phyloP scores from a whole-genome alignment of 768 basidiomycete species.

The Daedalea quercina region DNA sequence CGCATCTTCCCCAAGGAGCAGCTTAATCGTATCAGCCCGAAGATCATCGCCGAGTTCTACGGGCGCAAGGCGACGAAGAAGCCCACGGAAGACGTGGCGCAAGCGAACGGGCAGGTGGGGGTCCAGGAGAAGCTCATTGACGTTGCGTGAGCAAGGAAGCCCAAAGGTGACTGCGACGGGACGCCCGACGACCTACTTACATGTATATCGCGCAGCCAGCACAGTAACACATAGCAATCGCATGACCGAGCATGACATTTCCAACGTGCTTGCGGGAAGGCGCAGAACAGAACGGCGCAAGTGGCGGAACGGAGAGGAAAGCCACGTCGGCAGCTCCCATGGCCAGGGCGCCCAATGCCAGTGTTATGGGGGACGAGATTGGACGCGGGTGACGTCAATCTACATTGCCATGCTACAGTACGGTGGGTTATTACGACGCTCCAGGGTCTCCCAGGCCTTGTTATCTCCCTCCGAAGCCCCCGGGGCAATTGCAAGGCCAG shows the following conservation, averaged over 20 bases:
- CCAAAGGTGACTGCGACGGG: not conserved
- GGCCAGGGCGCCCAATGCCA: not conserved
- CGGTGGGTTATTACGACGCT: not conserved
- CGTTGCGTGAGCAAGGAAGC: slow-evolving; percentile 22
- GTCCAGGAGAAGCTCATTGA: slow-evolving; percentile 65
- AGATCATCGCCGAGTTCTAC: slow-evolving; percentile 93
- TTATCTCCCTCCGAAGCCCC: not conserved
- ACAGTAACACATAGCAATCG: not conserved
- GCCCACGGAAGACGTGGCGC: slow-evolving; percentile 39
- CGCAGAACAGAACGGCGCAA: not conserved
- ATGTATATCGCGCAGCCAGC: not conserved
- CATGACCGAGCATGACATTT: slow-evolving; percentile 3
- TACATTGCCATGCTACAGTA: not conserved
- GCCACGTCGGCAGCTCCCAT: not conserved
- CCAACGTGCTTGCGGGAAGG: not conserved
- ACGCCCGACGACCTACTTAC: not conserved
- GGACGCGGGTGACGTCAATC: not conserved
- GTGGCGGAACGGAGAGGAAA: not conserved
- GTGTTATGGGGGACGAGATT: not conserved
- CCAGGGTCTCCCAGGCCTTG: not conserved
- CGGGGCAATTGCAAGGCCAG: too few relatives aligned
- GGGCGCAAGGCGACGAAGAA: slow-evolving; percentile 70
- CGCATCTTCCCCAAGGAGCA: slow-evolving; percentile 99
- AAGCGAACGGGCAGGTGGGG: slow-evolving; percentile 35
- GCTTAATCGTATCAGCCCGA: slow-evolving; percentile 95